Percentiles rank a stretch among this genome's conserved stretches.
Conservation (phyloP, 345 rosid genomes). For the Limnanthes douglasii region DNA sequence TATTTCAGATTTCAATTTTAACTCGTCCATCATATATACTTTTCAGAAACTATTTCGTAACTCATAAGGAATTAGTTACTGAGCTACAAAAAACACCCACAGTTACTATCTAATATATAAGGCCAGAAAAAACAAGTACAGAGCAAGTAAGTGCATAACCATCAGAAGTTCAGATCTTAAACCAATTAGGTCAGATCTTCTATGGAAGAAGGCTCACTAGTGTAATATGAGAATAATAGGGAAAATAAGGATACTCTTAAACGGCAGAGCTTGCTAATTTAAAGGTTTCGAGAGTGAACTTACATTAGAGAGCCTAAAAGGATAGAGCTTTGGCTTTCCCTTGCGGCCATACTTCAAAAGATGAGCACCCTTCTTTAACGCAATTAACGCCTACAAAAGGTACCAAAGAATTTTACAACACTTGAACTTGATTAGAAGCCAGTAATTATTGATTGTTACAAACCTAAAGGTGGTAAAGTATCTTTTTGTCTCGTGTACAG, state of each 20-base stretch:
- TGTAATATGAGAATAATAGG: too few species aligned
- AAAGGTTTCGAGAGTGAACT: conserved; percentile 17
- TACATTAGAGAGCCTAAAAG: conserved; percentile 84
- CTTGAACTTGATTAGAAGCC: not conserved
- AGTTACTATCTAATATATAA: not conserved
- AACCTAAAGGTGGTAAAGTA: too few species aligned
- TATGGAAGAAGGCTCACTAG: too few species aligned
- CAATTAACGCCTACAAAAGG: conserved; percentile 53
- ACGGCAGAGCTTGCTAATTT: not conserved
- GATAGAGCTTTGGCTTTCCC: conserved; percentile 87
- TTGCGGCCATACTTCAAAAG: conserved; percentile 89
- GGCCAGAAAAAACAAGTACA: not conserved
- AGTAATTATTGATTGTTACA: not conserved
- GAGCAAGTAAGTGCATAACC: conserved; percentile 2
- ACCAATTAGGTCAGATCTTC: too few species aligned
- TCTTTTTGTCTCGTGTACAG: not conserved
- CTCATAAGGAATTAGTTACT: too few species aligned
- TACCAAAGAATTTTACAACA: not conserved
- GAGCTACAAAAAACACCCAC: too few species aligned
- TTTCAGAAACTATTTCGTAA: too few species aligned
- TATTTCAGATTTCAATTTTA: too few species aligned
- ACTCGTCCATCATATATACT: too few species aligned
- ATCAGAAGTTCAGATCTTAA: too few species aligned
- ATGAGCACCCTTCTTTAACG: conserved; percentile 88
- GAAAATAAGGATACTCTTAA: too few species aligned